Evolutionary conservation across 2,329 filamentous ascomycete species (phyloP), one percentile per base, ranked within the genome.

Genomic region (Trichoderma sp.): DNA sequence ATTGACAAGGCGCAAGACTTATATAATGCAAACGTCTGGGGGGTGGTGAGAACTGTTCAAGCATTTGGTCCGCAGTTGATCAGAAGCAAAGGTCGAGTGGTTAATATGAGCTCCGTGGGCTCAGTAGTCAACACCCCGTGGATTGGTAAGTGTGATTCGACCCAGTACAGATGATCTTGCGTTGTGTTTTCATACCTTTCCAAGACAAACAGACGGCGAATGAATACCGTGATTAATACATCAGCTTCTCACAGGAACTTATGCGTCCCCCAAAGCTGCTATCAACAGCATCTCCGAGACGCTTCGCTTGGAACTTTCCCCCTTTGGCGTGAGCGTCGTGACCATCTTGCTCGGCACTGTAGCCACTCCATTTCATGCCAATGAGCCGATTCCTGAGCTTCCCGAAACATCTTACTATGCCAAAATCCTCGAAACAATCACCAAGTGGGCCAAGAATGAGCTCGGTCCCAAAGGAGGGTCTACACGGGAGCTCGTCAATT

Each of bases 1-100:
- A 68, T 78, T 7, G 74, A 74, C 2, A 58, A 68, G n/a, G 77
- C 76, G 1, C 75, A 76, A 43, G 68, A 73, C 0, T 70, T 79
- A 3, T 79, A 78, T 34, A 77, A 81, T 26, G 71, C 75, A 7
- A 81, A 81, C 28, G 72, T 81, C 36, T 80, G 78, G 74, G 77
- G 75, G 4, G 73, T 75, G 0, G 72, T 81, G 62, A 73, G 75
- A 26, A 76, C 77, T 13, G 77, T 77, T 2, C 76, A 80, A 43
- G 77, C 77, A 1, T 79, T 80, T 53, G 66, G 75, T 1, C 69
- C 72, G 4, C 63, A 78, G 8, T 58, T 80, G 13, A 79, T 81
- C 12, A 72, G 69, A 30, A 73, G 66, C n/a, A 72, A 74, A 17
- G 77, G 77, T 2, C 74, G 74, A 6, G 75, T 80, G 11, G 76